phyloP scores from a whole-genome alignment of 805 yeast species.

The Yamadazyma kitorensis region DNA sequence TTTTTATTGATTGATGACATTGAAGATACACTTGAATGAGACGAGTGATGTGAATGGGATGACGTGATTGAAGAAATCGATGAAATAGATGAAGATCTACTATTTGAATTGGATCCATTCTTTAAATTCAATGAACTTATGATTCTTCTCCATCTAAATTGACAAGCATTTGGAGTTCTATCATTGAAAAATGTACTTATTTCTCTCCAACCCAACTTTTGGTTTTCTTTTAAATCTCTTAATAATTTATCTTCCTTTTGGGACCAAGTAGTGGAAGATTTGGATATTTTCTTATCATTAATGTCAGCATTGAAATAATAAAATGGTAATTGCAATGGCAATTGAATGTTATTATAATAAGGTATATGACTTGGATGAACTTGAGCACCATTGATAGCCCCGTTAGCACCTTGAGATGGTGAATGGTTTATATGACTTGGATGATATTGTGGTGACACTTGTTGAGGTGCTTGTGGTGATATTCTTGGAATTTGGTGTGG shows the following conservation, averaged over 20 bases:
- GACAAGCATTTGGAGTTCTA: conserved; percentile 87
- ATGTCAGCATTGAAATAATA: conserved; percentile 10
- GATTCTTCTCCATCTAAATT: conserved; percentile 81
- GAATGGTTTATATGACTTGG: too few relatives aligned
- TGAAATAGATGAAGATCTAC: conserved; percentile 5
- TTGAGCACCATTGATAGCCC: conserved; percentile 3
- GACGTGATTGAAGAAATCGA: conserved; percentile 3
- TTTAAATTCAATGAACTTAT: conserved; percentile 18
- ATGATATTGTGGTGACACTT: conserved; percentile 3
- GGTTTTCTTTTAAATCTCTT: conserved; percentile 76
- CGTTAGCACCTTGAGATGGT: too few relatives aligned
- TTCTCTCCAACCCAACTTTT: conserved; percentile 87
- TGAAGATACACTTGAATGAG: neutral
- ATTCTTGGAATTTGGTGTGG: conserved; percentile 1
- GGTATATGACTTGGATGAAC: neutral
- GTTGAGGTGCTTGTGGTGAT: conserved; percentile 3
- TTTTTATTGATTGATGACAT: conserved; percentile 14
- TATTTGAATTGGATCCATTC: conserved; percentile 1
- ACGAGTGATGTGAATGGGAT: conserved; percentile 2
- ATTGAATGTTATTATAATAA: conserved; percentile 2
- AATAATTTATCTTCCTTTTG: conserved; percentile 70
- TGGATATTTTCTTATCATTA: conserved; percentile 22
- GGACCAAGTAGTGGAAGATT: conserved; percentile 60
- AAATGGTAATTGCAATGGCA: conserved; percentile 11
- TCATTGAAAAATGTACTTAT: conserved; percentile 74